Evolutionary conservation across 441 rosid species (phyloP).

Genomic region (Eutrema salsugineum): DNA sequence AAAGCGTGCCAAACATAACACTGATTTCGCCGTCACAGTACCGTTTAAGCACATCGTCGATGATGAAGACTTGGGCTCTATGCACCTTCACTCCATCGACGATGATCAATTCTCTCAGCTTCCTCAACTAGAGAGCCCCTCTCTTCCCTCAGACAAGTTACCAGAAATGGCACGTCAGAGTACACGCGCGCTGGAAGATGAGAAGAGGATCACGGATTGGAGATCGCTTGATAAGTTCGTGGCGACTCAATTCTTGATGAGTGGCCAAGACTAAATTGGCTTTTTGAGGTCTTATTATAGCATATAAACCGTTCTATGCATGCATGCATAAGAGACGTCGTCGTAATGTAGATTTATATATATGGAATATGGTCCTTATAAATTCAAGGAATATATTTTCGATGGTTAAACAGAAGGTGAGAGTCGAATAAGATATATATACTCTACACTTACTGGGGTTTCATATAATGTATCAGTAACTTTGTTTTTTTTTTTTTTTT

Average conservation of each 20-base stretch:
- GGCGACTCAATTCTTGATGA: conserved; percentile 76
- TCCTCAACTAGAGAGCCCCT: conserved; percentile 78
- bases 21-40: neutral
- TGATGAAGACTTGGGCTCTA: conserved; percentile 36
- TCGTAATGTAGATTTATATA: conserved; percentile 1
- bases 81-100: conserved; percentile 1
- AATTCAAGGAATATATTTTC: neutral
- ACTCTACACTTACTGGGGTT: neutral
- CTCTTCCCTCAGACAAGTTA: conserved; percentile 36
- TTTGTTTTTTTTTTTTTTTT: too few relatives aligned
- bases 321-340: conserved; percentile 18
- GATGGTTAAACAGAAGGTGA: conserved; percentile 2
- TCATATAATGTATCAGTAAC: neutral
- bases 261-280: conserved; percentile 47
- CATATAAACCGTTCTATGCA: conserved; percentile 10
- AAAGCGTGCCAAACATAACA: conserved; percentile 8
- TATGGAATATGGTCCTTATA: conserved; percentile 9
- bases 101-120: conserved; percentile 49
- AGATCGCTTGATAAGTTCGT: conserved; percentile 91
- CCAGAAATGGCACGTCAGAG: neutral
- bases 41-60: conserved; percentile 2
- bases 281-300: neutral
- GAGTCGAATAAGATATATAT: conserved; percentile 2
- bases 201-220: conserved; percentile 74
- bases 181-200: conserved; percentile 22